Base-by-base conservation (phyloP, 257 asterid species). In the Asclepias syriaca region DNA sequence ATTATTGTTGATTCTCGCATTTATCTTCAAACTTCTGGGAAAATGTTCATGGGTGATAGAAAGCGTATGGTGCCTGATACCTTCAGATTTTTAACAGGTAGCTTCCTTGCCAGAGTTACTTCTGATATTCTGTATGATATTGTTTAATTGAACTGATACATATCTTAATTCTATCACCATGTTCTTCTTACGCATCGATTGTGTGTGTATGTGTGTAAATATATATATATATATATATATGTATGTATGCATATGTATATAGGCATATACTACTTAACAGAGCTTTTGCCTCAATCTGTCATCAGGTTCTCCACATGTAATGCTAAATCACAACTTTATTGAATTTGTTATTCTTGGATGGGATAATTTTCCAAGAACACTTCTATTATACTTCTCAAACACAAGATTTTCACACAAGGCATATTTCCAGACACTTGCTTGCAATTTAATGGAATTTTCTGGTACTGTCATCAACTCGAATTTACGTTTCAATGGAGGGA, bases 231-330 rank as follows among this genome's bases (percentile, higher is more conserved):
- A 40, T 29, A 34, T 34, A 34, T 34, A 34, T 43, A 43, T 34
- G 2, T 34, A 34, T 34, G 3, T 34, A 34, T 43, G 8, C 3
- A 34, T 34, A 2, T 34, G 3, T 43, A 43, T 8, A 43, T 8
- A 6, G 48, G 10, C 10, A 37, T 19, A 55, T 43, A 43, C 48
- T 70, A 3, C 6, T 50, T 57, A 4, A 69, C 16, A 49, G 11
- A 68, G 69, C 21, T 39, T 39, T 68, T 43, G 53, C 63, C 51
- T 75, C 27, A 3, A 48, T 50, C 19, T 48, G 3, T 58, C 81
- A 77, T 58, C 81, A 83, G 87, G 87, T 69, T 83, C 87, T 65
- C 79, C 81, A 69, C 81, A 80, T 66, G 83, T 80, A 6, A 80
- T 83, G 32, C 79, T 83, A 70, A 83, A 58, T 69, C 80, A 68